Conservation (phyloP, 73 alveolate species). For the Tetrahymena elliotti region DNA sequence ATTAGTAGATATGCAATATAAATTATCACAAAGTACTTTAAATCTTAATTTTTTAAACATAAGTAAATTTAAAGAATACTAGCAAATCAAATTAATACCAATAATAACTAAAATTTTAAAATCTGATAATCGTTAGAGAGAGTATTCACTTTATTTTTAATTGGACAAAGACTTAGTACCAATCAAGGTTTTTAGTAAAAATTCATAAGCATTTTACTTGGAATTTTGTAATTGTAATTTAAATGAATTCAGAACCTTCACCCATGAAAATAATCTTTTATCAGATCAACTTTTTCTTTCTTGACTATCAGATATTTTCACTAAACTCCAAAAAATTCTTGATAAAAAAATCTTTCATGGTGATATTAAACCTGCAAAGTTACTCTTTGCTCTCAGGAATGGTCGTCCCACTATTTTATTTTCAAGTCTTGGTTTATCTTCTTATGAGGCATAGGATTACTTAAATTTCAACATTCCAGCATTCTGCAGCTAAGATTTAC, state of each 20-base stretch:
- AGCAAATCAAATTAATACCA: too few relatives aligned
- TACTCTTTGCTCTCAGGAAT: neutral
- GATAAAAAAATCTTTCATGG: neutral
- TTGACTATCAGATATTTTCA: neutral
- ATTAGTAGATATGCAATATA: too few relatives aligned
- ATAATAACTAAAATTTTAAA: neutral
- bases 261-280: neutral
- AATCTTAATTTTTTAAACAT: too few relatives aligned
- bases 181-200: neutral
- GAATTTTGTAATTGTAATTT: neutral
- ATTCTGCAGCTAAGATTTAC: neutral
- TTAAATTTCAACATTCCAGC: neutral
- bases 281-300: neutral
- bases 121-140: too few relatives aligned
- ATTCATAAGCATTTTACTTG: neutral
- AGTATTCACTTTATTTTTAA: too few relatives aligned
- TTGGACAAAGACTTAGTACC: neutral
- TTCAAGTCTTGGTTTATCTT: neutral
- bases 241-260: neutral
- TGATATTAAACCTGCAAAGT: neutral
- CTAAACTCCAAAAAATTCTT: neutral
- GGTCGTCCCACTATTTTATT: neutral
- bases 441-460: neutral
- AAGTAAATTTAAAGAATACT: too few relatives aligned
- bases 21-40: too few relatives aligned